Base-by-base conservation (phyloP, 345 rosid species). In the Murraya paniculata region DNA sequence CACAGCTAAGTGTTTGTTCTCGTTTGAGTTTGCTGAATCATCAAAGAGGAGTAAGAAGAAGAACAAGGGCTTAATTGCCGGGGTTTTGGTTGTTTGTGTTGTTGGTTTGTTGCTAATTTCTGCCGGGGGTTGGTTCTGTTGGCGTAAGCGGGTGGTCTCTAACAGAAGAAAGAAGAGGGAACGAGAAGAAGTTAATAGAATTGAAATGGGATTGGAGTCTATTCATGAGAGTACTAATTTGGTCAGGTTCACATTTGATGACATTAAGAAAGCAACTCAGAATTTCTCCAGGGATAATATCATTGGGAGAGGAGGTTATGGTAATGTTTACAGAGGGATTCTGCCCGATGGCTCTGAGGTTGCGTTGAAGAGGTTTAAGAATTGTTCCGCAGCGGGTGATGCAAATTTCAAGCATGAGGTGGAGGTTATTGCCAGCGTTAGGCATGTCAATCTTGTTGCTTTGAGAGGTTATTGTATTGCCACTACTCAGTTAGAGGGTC, bases 301-400 rank as follows among this genome's bases (percentile, higher is more conserved):
- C 57, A 84, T 93, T 28, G 98, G 98, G 58, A 82, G 83, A 79
- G 98, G 98, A 76, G 98, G 98, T 0, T 95, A 89, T 77, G 98
- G 98, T 39, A 95, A 95, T 85, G 98, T 93, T 59, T 93, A 87
- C 79, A 83, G 86, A 73, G 98, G 98, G 11, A 82, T 78, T 55
- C 80, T 93, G 83, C 78, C 72, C 2, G 94, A 95, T 74, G 98
- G 93, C 48, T 60, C 95, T 4, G 88, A 91, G 76, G 97, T 91
- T 75, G 98, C 98, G n/a, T 78, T 94, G 57, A 93, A 94, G 85
- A 86, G 98, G 89, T 93, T 94, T 84, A 94, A 94, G 87, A 94
- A 93, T 72, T 93, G 97, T 71, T 88, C 97, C 1, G 97, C 93
- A 3, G 79, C 89, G 0, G 98, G 98, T 22, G 98, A 94, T 61